phyloP scores from a whole-genome alignment of 2,329 filamentous ascomycete species.

The Penicillium sp. region DNA sequence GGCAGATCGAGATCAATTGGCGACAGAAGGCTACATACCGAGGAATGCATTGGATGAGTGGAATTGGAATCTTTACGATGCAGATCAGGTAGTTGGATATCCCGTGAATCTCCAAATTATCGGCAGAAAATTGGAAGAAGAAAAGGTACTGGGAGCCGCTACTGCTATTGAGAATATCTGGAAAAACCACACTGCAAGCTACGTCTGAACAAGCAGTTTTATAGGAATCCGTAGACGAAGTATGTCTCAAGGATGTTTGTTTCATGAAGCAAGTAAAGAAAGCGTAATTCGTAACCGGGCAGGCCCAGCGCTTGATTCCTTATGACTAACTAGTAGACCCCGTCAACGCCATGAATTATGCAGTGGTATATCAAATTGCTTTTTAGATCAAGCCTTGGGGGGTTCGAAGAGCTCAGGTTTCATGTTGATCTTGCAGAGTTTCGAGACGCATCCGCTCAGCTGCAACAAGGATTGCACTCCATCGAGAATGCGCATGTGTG shows the following conservation, averaged over 20 bases:
- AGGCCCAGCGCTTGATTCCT: background rate
- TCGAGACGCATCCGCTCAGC: slow-evolving; percentile 85
- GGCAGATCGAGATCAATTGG: slow-evolving; percentile 40
- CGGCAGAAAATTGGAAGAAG: slow-evolving; percentile 54
- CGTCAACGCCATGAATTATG: slow-evolving; percentile 30
- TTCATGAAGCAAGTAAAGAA: background rate
- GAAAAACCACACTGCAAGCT: slow-evolving; percentile 6
- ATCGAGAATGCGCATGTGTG: slow-evolving; percentile 98
- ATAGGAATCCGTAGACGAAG: background rate
- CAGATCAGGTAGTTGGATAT: slow-evolving; percentile 42
- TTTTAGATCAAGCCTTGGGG: slow-evolving; percentile 30
- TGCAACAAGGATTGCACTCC: slow-evolving; percentile 94
- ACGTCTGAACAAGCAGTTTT: background rate
- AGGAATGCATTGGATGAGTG: slow-evolving; percentile 54
- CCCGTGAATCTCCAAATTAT: slow-evolving; percentile 58
- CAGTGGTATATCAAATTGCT: slow-evolving; percentile 10
- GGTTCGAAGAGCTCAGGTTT: slow-evolving; percentile 75
- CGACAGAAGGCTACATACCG: slow-evolving; percentile 42
- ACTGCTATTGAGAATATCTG: slow-evolving; percentile 28
- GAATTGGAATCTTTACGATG: slow-evolving; percentile 53
- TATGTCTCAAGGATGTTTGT: background rate
- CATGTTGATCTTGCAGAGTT: slow-evolving; percentile 96
- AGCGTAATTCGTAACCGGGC: slow-evolving; percentile 13
- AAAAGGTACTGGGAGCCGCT: slow-evolving; percentile 53
- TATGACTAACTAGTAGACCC: slow-evolving; percentile 10